Conservation (phyloP, 805 yeast species). For the Saturnispora mendoncae region DNA sequence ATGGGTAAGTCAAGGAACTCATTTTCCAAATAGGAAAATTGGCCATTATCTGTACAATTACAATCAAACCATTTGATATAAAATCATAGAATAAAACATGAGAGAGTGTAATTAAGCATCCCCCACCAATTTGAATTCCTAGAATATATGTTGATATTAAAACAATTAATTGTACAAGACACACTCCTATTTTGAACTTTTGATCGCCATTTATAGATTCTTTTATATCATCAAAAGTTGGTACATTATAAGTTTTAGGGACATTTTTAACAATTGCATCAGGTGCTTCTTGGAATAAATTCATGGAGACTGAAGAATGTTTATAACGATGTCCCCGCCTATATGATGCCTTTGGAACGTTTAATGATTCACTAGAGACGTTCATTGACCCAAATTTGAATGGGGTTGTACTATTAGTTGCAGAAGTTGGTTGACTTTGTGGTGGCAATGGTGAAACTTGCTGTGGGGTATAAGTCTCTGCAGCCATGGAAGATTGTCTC, state of each 20-base stretch:
- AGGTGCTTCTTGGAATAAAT: conserved; percentile 89
- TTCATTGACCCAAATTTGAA: conserved; percentile 56
- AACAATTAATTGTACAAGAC: conserved; percentile 44
- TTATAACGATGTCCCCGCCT: conserved; percentile 94
- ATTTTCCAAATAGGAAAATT: conserved; percentile 89
- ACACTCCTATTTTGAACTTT: conserved; percentile 49
- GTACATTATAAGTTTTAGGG: conserved; percentile 64
- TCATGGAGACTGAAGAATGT: conserved; percentile 94
- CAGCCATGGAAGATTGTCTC: conserved; percentile 15
- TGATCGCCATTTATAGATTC: conserved; percentile 53
- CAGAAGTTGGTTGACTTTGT: conserved; percentile 16
- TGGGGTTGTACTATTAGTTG: conserved; percentile 29
- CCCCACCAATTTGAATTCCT: conserved; percentile 50
- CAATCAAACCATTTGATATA: conserved; percentile 60
- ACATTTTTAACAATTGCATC: conserved; percentile 52
- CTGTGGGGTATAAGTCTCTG: conserved; percentile 18
- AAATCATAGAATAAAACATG: conserved; percentile 86
- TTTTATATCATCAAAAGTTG: conserved; percentile 55
- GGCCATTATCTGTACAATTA: conserved; percentile 69
- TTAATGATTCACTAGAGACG: conserved; percentile 22
- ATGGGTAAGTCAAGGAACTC: conserved; percentile 76
- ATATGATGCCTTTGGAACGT: conserved; percentile 45
- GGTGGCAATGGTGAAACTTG: conserved; percentile 14
- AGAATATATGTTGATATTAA: conserved; percentile 49
- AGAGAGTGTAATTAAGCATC: conserved; percentile 65